Percentiles rank a stretch among this genome's conserved stretches.
Evolutionary conservation across 495 filamentous ascomycete genomes (phyloP).

Genomic region (Daldinia vernicosa): DNA sequence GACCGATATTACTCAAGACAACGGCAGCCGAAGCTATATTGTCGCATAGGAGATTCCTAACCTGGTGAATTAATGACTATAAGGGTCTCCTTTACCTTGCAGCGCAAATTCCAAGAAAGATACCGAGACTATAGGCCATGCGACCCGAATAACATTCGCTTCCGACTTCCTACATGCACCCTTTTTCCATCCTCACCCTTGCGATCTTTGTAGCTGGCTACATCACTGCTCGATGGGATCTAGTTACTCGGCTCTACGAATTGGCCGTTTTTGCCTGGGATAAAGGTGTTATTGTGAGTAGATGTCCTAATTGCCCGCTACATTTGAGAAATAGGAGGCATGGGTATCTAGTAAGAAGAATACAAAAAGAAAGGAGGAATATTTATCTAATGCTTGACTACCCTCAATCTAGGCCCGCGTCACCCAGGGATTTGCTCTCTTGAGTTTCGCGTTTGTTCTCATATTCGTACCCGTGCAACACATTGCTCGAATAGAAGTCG

Average conservation of each 20-base stretch:
- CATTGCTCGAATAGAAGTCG: slow-evolving; percentile 55
- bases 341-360: neutral
- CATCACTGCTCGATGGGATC: slow-evolving; percentile 97
- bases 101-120: neutral
- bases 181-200: slow-evolving; percentile 90
- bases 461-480: slow-evolving; percentile 59
- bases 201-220: slow-evolving; percentile 99
- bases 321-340: slow-evolving; percentile 1
- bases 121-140: slow-evolving; percentile 31
- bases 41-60: neutral
- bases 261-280: slow-evolving; percentile 97
- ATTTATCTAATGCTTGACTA: slow-evolving; percentile 16
- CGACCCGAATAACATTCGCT: slow-evolving; percentile 36
- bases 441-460: slow-evolving; percentile 54
- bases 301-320: neutral
- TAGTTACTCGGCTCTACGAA: slow-evolving; percentile 94
- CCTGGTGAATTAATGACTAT: neutral
- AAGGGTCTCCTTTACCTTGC: too few species aligned
- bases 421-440: slow-evolving; percentile 53
- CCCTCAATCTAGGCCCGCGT: slow-evolving; percentile 50
- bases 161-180: slow-evolving; percentile 74
- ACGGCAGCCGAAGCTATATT: neutral
- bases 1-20: neutral
- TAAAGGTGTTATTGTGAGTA: slow-evolving; percentile 93
- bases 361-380: neutral